Conservation (phyloP, 75 land plant species). For the Cupressus sempervirens region DNA sequence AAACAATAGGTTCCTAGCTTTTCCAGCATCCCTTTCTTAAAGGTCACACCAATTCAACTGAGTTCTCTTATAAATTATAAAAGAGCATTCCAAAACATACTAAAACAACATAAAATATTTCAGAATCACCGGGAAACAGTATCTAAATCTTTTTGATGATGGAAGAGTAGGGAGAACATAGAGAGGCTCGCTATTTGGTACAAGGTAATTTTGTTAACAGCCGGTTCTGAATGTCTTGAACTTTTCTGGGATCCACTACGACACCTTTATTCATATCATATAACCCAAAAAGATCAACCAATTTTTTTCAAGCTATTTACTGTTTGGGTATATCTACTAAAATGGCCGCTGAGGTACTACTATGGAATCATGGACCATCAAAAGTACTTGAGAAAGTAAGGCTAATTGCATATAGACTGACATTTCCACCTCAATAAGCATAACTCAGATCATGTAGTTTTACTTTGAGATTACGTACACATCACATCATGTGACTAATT, state of each 20-base stretch:
- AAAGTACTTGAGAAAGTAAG: neutral
- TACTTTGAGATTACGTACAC: neutral
- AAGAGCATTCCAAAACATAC: neutral
- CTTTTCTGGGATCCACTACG: neutral
- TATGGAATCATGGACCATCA: neutral
- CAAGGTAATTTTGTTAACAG: neutral
- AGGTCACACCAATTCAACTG: neutral
- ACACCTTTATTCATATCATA: neutral
- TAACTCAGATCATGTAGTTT: neutral
- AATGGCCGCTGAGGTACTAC: neutral
- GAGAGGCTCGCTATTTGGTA: neutral
- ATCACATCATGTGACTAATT: neutral
- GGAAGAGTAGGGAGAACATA: neutral
- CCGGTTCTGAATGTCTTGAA: neutral
- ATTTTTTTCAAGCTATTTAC: neutral
- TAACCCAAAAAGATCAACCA: neutral
- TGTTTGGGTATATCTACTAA: neutral
- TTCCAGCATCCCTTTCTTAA: neutral
- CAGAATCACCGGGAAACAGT: neutral
- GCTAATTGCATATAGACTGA: neutral
- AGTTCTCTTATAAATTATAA: neutral
- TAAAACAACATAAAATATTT: neutral
- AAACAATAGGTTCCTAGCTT: neutral
- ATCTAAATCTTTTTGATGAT: too few species aligned
- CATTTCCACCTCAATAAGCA: neutral